Conservation (phyloP, 2,329 filamentous ascomycete species). For the Aspergillus fructus region DNA sequence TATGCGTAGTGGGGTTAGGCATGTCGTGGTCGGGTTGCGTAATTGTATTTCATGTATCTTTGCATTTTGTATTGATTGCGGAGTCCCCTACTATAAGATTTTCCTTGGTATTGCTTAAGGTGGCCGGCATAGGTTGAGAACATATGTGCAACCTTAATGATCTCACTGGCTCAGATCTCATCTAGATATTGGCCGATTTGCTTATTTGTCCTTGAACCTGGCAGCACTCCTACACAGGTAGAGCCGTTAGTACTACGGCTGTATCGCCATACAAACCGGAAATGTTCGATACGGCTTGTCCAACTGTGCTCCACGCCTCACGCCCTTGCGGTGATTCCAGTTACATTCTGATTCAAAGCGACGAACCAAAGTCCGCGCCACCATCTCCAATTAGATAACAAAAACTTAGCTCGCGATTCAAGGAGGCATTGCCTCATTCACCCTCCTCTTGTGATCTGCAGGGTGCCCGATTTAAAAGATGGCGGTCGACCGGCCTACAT, state of each 20-base stretch:
- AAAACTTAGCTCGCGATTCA: constrained; percentile 15
- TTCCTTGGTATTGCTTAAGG: not conserved
- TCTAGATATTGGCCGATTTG: too few species aligned
- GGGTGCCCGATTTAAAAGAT: constrained; percentile 4
- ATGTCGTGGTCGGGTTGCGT: not conserved
- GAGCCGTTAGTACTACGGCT: not conserved
- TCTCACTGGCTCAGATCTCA: too few species aligned
- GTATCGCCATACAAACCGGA: not conserved
- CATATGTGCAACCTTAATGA: not conserved
- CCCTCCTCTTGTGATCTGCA: not conserved
- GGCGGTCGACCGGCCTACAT: constrained; percentile 8
- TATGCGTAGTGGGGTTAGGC: constrained; percentile 25
- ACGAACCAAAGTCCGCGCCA: constrained; percentile 8
- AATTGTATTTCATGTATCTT: not conserved
- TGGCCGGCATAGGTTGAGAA: not conserved
- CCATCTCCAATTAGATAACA: constrained; percentile 22
- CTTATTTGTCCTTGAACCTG: too few species aligned
- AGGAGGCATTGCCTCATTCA: not conserved
- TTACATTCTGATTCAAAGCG: constrained; percentile 5
- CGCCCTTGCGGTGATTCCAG: constrained; percentile 26
- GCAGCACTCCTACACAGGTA: too few species aligned
- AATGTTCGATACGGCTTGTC: not conserved
- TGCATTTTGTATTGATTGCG: not conserved
- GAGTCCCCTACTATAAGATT: not conserved
- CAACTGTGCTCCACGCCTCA: constrained; percentile 9